Conservation (phyloP, 2,329 filamentous ascomycete genomes). For the Ophiostoma perfectum region DNA sequence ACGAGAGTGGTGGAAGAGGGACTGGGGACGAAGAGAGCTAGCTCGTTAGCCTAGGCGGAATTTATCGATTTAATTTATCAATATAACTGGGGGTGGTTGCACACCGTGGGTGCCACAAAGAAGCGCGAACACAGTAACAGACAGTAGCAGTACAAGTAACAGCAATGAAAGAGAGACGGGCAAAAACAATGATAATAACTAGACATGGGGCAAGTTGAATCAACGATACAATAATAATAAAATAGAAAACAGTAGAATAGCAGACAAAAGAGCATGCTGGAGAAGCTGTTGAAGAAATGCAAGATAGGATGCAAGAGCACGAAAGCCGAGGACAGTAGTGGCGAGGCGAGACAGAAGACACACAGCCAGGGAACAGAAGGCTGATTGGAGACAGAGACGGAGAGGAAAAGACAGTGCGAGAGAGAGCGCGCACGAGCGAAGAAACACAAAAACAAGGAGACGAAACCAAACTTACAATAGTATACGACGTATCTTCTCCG, state of each 20-base stretch:
- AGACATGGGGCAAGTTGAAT: too few relatives aligned
- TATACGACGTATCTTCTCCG: not conserved
- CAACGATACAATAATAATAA: too few relatives aligned
- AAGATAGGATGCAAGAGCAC: too few relatives aligned
- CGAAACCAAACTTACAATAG: not conserved
- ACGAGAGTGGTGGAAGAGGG: conserved; percentile 1
- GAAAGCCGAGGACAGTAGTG: not conserved
- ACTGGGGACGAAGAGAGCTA: conserved; percentile 10
- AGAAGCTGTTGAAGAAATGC: too few relatives aligned
- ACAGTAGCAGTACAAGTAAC: too few relatives aligned
- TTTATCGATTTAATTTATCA: conserved; percentile 10
- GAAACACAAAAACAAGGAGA: not conserved
- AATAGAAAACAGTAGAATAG: too few relatives aligned
- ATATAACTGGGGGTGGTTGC: not conserved
- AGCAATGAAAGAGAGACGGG: too few relatives aligned
- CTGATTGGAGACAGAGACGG: not conserved
- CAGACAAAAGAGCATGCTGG: too few relatives aligned
- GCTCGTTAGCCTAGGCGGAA: not conserved
- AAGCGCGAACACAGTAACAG: too few relatives aligned
- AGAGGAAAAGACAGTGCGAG: not conserved
- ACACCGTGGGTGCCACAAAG: too few relatives aligned
- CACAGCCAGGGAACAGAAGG: not conserved
- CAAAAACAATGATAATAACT: too few relatives aligned
- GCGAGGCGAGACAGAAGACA: not conserved
- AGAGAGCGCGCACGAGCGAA: not conserved